Percentiles rank a stretch among this genome's conserved stretches.
phyloP scores from a whole-genome alignment of 2,329 filamentous ascomycete species.

The Trichoderma pleuroti region DNA sequence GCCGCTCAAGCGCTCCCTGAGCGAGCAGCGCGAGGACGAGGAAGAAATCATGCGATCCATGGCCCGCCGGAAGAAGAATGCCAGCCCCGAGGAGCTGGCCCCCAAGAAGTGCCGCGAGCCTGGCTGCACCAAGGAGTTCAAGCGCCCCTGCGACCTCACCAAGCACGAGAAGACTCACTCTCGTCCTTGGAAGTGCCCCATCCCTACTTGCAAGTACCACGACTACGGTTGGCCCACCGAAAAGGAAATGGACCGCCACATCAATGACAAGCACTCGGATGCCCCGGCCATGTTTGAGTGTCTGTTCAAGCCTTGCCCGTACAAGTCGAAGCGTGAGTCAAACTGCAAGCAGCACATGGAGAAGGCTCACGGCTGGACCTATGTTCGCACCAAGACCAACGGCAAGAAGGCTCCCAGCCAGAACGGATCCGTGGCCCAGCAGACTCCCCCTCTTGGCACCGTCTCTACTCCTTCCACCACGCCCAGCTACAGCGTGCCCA shows the following conservation, averaged over 20 bases:
- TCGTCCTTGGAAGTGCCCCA: slow-evolving; percentile 89
- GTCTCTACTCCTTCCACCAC: slow-evolving; percentile 60
- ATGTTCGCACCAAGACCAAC: slow-evolving; percentile 88
- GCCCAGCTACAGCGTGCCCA: slow-evolving; percentile 49
- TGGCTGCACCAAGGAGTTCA: slow-evolving; percentile 87
- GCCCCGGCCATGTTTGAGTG: slow-evolving; percentile 81
- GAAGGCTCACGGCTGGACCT: slow-evolving; percentile 89
- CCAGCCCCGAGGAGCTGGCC: slow-evolving; percentile 76
- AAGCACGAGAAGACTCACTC: slow-evolving; percentile 99
- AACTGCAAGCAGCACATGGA: slow-evolving; percentile 99
- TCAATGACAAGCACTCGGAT: slow-evolving; percentile 90
- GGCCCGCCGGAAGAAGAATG: slow-evolving; percentile 93
- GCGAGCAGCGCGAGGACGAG: slow-evolving; percentile 70
- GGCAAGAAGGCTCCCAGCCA: slow-evolving; percentile 57
- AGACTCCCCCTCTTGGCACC: slow-evolving; percentile 58
- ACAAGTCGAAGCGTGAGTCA: slow-evolving; percentile 91
- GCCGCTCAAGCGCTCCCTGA: slow-evolving; percentile 63
- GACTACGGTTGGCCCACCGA: slow-evolving; percentile 92
- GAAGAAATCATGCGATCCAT: slow-evolving; percentile 86
- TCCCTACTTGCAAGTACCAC: slow-evolving; percentile 82
- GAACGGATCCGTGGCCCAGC: slow-evolving; percentile 44
- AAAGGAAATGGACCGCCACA: slow-evolving; percentile 93
- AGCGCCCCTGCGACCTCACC: slow-evolving; percentile 92
- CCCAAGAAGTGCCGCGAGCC: slow-evolving; percentile 72
- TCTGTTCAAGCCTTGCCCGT: slow-evolving; percentile 76